Conservation (phyloP, 2,329 filamentous ascomycete species). For the Pseudogymnoascus sp. region DNA sequence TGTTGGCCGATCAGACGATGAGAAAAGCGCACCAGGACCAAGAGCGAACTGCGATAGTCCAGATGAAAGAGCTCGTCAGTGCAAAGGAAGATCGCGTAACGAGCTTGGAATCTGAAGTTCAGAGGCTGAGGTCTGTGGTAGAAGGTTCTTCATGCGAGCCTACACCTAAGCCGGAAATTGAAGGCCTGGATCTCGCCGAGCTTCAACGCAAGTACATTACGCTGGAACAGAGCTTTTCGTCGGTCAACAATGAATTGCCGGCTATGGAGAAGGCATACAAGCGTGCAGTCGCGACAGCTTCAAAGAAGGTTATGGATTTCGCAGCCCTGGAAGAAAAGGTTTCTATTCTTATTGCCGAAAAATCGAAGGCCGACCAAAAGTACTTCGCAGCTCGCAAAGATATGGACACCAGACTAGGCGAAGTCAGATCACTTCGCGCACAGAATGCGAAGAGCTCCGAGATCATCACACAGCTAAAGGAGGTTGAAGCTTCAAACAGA, state of each 20-base stretch:
- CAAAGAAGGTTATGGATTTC: constrained; percentile 79
- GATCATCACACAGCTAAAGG: constrained; percentile 88
- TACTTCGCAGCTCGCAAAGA: constrained; percentile 95
- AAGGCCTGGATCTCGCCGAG: constrained; percentile 59
- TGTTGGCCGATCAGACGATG: constrained; percentile 72
- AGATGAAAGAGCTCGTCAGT: constrained; percentile 71
- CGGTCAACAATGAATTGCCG: constrained; percentile 80
- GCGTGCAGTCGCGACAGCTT: constrained; percentile 75
- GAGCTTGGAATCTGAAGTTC: constrained; percentile 74
- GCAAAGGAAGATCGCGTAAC: constrained; percentile 74
- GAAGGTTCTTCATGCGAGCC: constrained; percentile 35
- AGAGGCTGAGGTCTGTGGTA: constrained; percentile 55
- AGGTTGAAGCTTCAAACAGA: constrained; percentile 71
- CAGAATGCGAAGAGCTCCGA: constrained; percentile 89
- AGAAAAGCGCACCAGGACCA: constrained; percentile 74
- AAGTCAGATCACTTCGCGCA: constrained; percentile 68
- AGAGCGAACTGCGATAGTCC: constrained; percentile 58
- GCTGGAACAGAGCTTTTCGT: constrained; percentile 69
- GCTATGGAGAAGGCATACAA: constrained; percentile 88
- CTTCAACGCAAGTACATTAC: constrained; percentile 66
- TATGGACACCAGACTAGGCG: constrained; percentile 74
- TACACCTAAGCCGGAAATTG: constrained; percentile 41
- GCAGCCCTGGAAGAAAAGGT: constrained; percentile 70
- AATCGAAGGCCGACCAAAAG: constrained; percentile 94
- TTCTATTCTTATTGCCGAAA: constrained; percentile 69